Percentiles rank a stretch among this genome's conserved stretches.
Conservation (phyloP, 306 rosid species). For the Cicer bijugum region DNA sequence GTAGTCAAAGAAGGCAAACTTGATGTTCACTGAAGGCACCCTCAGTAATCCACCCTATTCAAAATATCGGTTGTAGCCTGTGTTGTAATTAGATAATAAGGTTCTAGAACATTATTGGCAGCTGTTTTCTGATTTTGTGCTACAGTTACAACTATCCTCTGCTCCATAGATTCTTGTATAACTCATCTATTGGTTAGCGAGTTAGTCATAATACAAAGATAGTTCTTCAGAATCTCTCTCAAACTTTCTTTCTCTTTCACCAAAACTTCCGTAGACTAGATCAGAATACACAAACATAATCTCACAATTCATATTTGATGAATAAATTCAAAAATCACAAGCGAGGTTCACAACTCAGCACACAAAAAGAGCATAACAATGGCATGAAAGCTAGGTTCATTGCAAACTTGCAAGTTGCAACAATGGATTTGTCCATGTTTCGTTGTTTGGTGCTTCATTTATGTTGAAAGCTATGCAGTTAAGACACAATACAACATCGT, state of each 20-base stretch:
- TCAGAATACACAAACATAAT: background rate
- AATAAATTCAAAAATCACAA: background rate
- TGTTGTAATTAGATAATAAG: background rate
- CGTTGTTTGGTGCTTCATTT: no score
- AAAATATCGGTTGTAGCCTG: background rate
- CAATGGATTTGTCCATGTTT: no score
- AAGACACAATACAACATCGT: no score
- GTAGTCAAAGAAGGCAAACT: no score
- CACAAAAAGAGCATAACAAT: background rate
- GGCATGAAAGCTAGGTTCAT: no score
- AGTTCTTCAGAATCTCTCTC: background rate
- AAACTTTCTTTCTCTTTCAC: background rate
- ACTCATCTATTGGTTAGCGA: background rate
- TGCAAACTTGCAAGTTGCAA: no score
- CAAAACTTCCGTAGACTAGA: background rate
- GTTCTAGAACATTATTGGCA: background rate
- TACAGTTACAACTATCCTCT: background rate
- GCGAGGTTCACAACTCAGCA: background rate
- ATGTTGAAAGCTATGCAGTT: no score
- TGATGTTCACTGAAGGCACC: no score
- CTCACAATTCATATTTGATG: background rate
- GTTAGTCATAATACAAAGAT: background rate
- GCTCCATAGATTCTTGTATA: background rate
- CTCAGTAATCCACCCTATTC: no score
- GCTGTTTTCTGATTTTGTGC: background rate